Evolutionary conservation across 1,284 basidiomycete genomes (phyloP), one percentile per base, ranked within the genome.

Genomic region (Fomitiporia mediterranea): DNA sequence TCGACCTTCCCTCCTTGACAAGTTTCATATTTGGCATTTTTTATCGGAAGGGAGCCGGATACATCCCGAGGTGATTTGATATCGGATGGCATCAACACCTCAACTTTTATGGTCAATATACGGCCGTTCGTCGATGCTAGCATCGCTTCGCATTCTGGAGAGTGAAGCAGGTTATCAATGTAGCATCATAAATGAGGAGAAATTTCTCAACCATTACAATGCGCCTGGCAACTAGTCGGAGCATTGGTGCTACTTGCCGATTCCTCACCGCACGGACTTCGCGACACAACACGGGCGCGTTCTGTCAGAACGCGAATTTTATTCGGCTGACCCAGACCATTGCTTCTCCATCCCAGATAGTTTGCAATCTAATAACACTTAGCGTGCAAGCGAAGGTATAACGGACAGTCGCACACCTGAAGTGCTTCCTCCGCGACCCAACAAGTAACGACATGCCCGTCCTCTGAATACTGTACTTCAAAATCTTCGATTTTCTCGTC

Each of bases 81-180:
- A 15, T 34, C 28, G 8, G 46, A 4, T 6, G 43, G 43, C 23
- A 55, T 40, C 27, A 42, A 34, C 15, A 55, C 54, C 25, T 50
- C 47, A n/a, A 55, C 47, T 34, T 55, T 55, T n/a, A 55, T 47
- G n/a, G 54, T 55, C 32, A 37, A 42, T 17, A 55, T 42, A 21
- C 32, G 35, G 21, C 37, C 38, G 27, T 50, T 27, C n/a, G 23
- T 40, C 13, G 19, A 23, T 9, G 11, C n/a, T 30, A 17, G 47
- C 17, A 32, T n/a, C 13, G 13, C 7, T 23, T 40, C 47, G 23
- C 46, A 50, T 28, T 55, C 46, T 55, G 27, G 15, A 17, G 27
- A 28, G 28, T 3, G 23, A 2, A 28, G 35, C 5, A 42, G n/a
- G n/a, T n/a, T n/a, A n/a, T n/a, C n/a, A n/a, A n/a, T n/a, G n/a